phyloP scores from a whole-genome alignment of 495 filamentous ascomycete species.

The Barbatosphaeria neglecta region DNA sequence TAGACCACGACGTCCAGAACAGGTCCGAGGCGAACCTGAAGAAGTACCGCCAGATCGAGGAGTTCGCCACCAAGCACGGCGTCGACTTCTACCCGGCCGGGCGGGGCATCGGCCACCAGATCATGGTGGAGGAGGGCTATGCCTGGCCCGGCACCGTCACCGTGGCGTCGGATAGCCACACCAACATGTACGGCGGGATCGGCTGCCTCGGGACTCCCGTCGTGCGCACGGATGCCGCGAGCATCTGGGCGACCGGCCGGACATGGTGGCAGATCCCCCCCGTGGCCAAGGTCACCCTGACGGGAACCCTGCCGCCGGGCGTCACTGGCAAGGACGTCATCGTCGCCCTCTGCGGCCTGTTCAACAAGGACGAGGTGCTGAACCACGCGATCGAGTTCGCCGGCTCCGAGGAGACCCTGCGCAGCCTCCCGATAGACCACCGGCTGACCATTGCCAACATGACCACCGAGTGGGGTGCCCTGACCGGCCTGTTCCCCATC shows the following conservation, averaged over 20 bases:
- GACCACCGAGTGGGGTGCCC: slow-evolving; percentile 90
- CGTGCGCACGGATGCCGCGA: slow-evolving; percentile 70
- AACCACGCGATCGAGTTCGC: slow-evolving; percentile 91
- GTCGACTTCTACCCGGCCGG: slow-evolving; percentile 79
- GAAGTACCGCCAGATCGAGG: slow-evolving; percentile 78
- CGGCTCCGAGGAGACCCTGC: slow-evolving; percentile 66
- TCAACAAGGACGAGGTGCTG: slow-evolving; percentile 81
- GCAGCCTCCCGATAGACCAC: slow-evolving; percentile 63
- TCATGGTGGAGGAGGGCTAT: slow-evolving; percentile 79
- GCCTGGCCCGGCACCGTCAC: slow-evolving; percentile 56
- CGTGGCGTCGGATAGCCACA: slow-evolving; percentile 68
- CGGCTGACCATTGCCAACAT: slow-evolving; percentile 85
- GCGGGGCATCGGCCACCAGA: slow-evolving; percentile 77
- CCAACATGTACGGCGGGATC: slow-evolving; percentile 72
- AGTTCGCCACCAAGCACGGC: slow-evolving; percentile 71
- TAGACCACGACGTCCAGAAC: slow-evolving; percentile 94
- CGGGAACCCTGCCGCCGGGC: slow-evolving; percentile 54
- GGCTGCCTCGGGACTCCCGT: slow-evolving; percentile 59
- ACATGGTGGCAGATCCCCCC: slow-evolving; percentile 66
- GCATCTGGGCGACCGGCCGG: slow-evolving; percentile 66
- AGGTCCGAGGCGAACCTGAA: slow-evolving; percentile 68
- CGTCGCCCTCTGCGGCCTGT: slow-evolving; percentile 72
- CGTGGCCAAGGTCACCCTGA: slow-evolving; percentile 51
- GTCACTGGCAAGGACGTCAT: slow-evolving; percentile 87
- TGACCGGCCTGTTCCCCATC: slow-evolving; percentile 69